These are phyloP conservation scores for Austroboletus rostrupii DNA, from an alignment of 1,284 basidiomycete species.

Conservation along the genomic window DNA sequence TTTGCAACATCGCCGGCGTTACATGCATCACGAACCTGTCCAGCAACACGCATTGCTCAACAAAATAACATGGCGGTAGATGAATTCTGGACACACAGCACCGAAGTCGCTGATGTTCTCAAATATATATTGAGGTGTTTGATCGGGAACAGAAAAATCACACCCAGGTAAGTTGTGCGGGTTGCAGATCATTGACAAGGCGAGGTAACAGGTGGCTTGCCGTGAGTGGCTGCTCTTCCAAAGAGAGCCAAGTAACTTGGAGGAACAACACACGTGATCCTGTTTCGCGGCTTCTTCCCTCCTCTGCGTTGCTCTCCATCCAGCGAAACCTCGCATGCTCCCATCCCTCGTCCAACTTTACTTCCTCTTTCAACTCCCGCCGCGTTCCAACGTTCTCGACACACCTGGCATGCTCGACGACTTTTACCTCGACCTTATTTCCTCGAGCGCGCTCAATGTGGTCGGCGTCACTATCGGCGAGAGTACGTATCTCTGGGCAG, in stretches of 20 bases:
- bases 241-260: too few relatives aligned
- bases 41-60: too few relatives aligned
- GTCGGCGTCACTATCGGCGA: conserved; percentile 86
- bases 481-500: conserved; percentile 89
- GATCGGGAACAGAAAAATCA: conserved; percentile 86
- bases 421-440: conserved; percentile 93
- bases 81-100: conserved; percentile 51
- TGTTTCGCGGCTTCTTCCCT: too few relatives aligned
- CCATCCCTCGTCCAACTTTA: conserved; percentile 56
- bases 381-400: conserved; percentile 89
- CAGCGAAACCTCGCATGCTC: conserved; percentile 72
- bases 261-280: too few relatives aligned
- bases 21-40: conserved; percentile 76
- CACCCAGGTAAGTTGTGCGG: conserved; percentile 80
- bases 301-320: conserved; percentile 63
- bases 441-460: conserved; percentile 85
- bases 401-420: conserved; percentile 95
- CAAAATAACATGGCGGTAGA: too few relatives aligned
- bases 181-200: neutral
- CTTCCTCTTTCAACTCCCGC: conserved; percentile 63
- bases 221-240: neutral
- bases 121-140: conserved; percentile 95
- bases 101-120: conserved; percentile 91
- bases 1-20: conserved; percentile 59
- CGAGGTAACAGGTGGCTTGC: neutral